Conservation (phyloP, 1,284 basidiomycete species). For the Singerocomus inundabilis region DNA sequence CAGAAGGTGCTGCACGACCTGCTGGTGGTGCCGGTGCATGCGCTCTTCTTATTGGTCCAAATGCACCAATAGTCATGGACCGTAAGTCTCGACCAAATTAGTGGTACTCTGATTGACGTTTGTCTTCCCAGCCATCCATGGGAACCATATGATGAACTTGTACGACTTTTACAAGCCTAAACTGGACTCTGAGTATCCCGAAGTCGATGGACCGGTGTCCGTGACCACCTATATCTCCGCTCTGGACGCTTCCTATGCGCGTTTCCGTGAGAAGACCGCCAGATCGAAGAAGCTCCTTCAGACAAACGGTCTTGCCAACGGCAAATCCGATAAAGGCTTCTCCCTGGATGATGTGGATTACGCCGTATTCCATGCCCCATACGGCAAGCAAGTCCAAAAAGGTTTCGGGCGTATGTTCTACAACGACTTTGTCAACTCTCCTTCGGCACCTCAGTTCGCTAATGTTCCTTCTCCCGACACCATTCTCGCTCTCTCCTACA, state of each 20-base stretch:
- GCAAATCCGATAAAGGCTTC: slow-evolving; percentile 41
- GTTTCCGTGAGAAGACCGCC: slow-evolving; percentile 83
- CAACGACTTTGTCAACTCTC: slow-evolving; percentile 89
- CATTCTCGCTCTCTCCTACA: slow-evolving; percentile 65
- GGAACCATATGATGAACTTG: slow-evolving; percentile 96
- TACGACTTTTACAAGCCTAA: slow-evolving; percentile 99
- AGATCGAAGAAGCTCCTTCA: slow-evolving; percentile 55
- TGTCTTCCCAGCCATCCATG: slow-evolving; percentile 79
- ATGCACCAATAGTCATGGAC: slow-evolving; percentile 93
- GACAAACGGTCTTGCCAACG: slow-evolving; percentile 15
- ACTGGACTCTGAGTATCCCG: slow-evolving; percentile 90
- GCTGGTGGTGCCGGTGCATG: slow-evolving; percentile 97
- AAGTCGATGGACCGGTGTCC: slow-evolving; percentile 96
- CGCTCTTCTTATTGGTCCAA: slow-evolving; percentile 93
- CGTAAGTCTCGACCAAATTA: slow-evolving; percentile 58
- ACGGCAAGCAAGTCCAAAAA: slow-evolving; percentile 98
- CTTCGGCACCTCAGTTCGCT: slow-evolving; percentile 72
- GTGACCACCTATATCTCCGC: slow-evolving; percentile 95
- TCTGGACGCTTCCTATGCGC: slow-evolving; percentile 86
- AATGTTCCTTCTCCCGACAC: slow-evolving; percentile 69
- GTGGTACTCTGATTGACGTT: slow-evolving; percentile 11
- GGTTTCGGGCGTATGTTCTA: slow-evolving; percentile 90
- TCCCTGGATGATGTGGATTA: slow-evolving; percentile 86
- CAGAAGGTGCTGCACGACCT: slow-evolving; percentile 92
- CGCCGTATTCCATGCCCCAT: slow-evolving; percentile 91